Evolutionary conservation across 2,329 filamentous ascomycete species (phyloP).

Genomic region (Colletotrichum acutatum): DNA sequence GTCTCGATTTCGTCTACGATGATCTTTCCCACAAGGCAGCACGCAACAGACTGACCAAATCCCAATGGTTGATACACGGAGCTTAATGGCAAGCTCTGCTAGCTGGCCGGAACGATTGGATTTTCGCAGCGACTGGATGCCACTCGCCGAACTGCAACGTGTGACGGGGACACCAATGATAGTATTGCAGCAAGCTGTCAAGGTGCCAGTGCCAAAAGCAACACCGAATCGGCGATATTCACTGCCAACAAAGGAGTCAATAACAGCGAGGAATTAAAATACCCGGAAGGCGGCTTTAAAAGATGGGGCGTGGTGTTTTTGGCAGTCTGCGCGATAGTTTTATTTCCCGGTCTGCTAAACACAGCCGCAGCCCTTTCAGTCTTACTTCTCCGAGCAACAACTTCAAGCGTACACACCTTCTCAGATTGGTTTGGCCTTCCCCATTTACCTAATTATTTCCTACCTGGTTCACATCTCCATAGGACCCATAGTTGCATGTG

Average conservation of each 20-base stretch:
- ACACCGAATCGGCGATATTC: background rate
- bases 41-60: no score
- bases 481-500: background rate
- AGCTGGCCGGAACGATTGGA: no score
- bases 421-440: background rate
- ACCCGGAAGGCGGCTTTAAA: background rate
- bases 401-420: background rate
- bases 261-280: background rate
- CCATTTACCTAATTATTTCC: background rate
- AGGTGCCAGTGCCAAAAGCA: background rate
- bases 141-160: background rate
- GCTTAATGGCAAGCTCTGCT: no score
- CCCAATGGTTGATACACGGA: no score
- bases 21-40: no score
- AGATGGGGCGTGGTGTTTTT: background rate
- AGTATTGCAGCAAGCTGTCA: background rate
- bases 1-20: no score
- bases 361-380: background rate
- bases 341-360: background rate
- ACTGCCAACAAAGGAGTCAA: background rate
- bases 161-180: background rate
- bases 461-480: background rate
- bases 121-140: no score
- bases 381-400: background rate
- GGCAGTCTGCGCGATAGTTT: background rate